These are phyloP conservation scores for Arabidopsis arenosa DNA, from an alignment of 345 rosid genomes.

Conservation along the genomic window DNA sequence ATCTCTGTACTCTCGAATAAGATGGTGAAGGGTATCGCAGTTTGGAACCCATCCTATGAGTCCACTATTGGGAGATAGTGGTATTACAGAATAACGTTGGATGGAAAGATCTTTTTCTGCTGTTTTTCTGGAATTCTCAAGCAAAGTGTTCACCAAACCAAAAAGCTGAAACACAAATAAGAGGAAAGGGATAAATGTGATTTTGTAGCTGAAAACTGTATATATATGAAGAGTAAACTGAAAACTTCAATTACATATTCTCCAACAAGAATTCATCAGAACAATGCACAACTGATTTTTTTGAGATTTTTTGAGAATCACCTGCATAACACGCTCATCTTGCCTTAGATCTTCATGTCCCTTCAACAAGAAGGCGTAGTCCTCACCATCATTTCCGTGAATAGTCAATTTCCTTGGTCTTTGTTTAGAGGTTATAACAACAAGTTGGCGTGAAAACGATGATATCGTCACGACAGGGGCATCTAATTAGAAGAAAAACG, in stretches of 20 bases:
- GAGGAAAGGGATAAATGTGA: slow-evolving; percentile 25
- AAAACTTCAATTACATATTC: slow-evolving; percentile 8
- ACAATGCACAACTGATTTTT: slow-evolving; percentile 13
- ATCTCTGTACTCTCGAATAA: slow-evolving; percentile 93
- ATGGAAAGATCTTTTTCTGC: slow-evolving; percentile 89
- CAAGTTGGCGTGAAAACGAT: slow-evolving; percentile 92
- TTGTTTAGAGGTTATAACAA: slow-evolving; percentile 90
- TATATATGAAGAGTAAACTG: slow-evolving; percentile 9
- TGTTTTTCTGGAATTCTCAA: slow-evolving; percentile 88
- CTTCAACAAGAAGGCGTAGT: slow-evolving; percentile 88
- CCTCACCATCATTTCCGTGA: slow-evolving; percentile 94
- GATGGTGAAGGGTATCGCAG: slow-evolving; percentile 94
- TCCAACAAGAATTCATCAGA: slow-evolving; percentile 22
- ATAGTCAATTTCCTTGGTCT: slow-evolving; percentile 96
- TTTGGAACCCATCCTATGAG: slow-evolving; percentile 97
- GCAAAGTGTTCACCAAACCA: slow-evolving; percentile 90
- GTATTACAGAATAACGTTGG: slow-evolving; percentile 89
- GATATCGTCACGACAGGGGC: slow-evolving; percentile 87
- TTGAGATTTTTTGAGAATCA: slow-evolving; percentile 39
- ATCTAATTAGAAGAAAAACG: slow-evolving; percentile 50
- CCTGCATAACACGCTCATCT: slow-evolving; percentile 99
- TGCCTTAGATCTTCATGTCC: slow-evolving; percentile 99
- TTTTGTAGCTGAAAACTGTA: slow-evolving; percentile 17
- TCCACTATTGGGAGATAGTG: slow-evolving; percentile 94
- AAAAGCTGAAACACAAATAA: slow-evolving; percentile 68